Evolutionary conservation across 768 basidiomycete genomes (phyloP).

Genomic region (Psilocybe cyanescens): DNA sequence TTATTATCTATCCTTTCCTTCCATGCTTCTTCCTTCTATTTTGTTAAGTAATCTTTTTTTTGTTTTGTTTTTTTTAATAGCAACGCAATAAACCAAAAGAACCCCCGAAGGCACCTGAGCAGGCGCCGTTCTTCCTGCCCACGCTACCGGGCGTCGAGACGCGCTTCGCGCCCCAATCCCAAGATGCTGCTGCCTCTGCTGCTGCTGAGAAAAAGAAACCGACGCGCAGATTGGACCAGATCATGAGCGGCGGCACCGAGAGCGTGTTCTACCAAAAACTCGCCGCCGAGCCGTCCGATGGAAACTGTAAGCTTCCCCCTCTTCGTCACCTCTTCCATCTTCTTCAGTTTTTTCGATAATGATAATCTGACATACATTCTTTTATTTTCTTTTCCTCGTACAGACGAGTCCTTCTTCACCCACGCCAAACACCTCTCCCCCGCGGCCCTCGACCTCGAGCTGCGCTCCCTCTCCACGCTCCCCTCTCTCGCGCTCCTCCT

Average conservation of each 20-base stretch:
- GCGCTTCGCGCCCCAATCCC: slow-evolving; percentile 66
- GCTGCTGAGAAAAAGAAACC: slow-evolving; percentile 34
- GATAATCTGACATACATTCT: not conserved
- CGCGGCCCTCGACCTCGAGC: slow-evolving; percentile 88
- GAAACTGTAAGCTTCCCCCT: slow-evolving; percentile 63
- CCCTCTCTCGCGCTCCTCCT: slow-evolving; percentile 72
- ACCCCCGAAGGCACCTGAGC: slow-evolving; percentile 91
- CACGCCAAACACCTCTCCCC: slow-evolving; percentile 88
- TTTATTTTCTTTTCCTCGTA: not conserved
- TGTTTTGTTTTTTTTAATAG: slow-evolving; percentile 35
- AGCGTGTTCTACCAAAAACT: slow-evolving; percentile 78
- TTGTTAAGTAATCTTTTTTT: not conserved
- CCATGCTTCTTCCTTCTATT: not conserved
- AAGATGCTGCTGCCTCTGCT: slow-evolving; percentile 35
- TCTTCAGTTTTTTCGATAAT: not conserved
- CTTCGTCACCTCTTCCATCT: not conserved
- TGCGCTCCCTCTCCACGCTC: slow-evolving; percentile 76
- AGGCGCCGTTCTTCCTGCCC: slow-evolving; percentile 97
- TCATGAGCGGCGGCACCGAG: slow-evolving; percentile 46
- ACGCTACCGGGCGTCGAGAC: slow-evolving; percentile 87
- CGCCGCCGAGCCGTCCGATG: slow-evolving; percentile 51
- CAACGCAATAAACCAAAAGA: slow-evolving; percentile 97
- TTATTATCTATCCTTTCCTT: not conserved
- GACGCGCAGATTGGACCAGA: slow-evolving; percentile 57
- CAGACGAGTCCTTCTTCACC: slow-evolving; percentile 84